Conservation (phyloP, 495 filamentous ascomycete species). For the Penicillium pancosmium region DNA sequence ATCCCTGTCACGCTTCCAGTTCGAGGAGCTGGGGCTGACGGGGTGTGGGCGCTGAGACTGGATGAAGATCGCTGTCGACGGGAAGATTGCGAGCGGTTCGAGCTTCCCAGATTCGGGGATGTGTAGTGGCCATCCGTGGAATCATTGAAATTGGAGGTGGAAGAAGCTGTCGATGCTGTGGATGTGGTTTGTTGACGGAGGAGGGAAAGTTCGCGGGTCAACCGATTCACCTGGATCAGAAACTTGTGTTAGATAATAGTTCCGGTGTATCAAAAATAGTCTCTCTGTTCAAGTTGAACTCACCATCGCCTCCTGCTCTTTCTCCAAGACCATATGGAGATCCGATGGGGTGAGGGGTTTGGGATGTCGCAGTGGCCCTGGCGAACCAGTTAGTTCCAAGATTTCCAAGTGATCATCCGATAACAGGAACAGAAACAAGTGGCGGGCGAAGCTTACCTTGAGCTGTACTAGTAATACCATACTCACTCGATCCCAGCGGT, state of each 20-base stretch:
- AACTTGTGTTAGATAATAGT: background rate
- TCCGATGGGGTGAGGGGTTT: conserved; percentile 84
- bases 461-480: conserved; percentile 59
- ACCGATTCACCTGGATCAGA: conserved; percentile 74
- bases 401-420: background rate
- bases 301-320: conserved; percentile 94
- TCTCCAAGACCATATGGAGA: conserved; percentile 82
- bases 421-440: background rate
- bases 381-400: background rate
- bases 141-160: conserved; percentile 65
- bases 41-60: conserved; percentile 56
- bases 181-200: conserved; percentile 83
- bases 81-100: conserved; percentile 57
- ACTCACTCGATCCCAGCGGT: conserved; percentile 44
- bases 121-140: conserved; percentile 46
- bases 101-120: conserved; percentile 52
- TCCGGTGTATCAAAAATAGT: background rate
- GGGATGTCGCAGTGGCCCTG: conserved; percentile 75
- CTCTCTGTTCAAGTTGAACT: conserved; percentile 21
- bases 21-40: conserved; percentile 48
- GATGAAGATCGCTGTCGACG: conserved; percentile 68
- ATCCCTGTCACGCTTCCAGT: conserved; percentile 50
- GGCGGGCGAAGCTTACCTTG: conserved; percentile 44
- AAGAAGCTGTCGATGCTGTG: conserved; percentile 79
- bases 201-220: conserved; percentile 80